A percentile compares a stretch with the other conserved stretches of the same genome.
phyloP scores from a whole-genome alignment of 78 protist species.

The Monosiga brevicollis region DNA sequence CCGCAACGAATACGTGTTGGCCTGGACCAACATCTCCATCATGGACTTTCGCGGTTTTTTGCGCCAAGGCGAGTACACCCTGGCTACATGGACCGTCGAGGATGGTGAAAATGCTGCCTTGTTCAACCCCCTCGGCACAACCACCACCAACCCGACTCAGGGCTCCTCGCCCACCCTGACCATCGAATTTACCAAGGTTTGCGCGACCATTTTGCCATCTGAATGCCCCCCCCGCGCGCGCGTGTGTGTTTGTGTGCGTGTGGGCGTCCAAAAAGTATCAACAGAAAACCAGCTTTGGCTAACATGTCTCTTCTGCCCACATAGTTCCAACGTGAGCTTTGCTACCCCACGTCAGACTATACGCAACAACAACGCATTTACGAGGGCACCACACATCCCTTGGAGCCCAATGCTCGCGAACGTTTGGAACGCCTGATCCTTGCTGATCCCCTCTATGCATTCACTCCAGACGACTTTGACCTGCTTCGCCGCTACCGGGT shows the following conservation, averaged over 20 bases:
- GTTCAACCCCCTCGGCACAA: constrained; percentile 4
- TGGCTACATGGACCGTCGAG: neutral
- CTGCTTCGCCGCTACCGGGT: neutral
- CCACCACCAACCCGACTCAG: neutral
- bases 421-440: neutral
- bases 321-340: neutral
- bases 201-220: neutral
- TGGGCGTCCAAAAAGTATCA: neutral
- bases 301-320: neutral
- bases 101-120: neutral
- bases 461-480: neutral
- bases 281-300: neutral
- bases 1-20: neutral
- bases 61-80: neutral
- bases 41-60: neutral
- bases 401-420: neutral
- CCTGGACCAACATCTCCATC: constrained; percentile 11
- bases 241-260: neutral
- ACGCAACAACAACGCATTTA: neutral
- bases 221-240: no score
- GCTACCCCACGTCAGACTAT: neutral
- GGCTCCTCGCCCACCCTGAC: neutral
- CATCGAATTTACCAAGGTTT: neutral
- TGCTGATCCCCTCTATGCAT: neutral
- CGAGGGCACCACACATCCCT: neutral